These are phyloP conservation scores for Vicia faba DNA, from an alignment of 306 rosid species.

Conservation along the genomic window DNA sequence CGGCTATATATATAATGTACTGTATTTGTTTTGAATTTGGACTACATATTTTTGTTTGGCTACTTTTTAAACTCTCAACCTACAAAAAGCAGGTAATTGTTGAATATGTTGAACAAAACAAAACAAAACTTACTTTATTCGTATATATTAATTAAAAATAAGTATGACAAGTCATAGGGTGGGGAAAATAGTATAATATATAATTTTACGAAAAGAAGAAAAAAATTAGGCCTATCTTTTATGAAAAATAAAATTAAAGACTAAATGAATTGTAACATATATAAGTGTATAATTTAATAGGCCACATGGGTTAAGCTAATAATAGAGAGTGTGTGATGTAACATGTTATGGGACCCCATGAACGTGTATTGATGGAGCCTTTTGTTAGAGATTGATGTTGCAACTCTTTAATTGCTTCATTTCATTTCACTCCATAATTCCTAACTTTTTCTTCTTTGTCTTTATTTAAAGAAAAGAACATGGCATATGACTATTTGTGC, in stretches of 20 bases:
- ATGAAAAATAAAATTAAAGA: background rate
- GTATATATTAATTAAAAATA: background rate
- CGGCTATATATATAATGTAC: too few species aligned
- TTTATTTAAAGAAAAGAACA: background rate
- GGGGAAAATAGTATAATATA: background rate
- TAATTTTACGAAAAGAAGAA: background rate
- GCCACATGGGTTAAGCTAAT: slow-evolving; percentile 12
- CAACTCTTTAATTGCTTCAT: background rate
- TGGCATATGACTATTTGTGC: slow-evolving; percentile 6
- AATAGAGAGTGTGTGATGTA: background rate
- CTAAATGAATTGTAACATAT: background rate
- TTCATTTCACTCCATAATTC: slow-evolving; percentile 15
- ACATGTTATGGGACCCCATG: background rate
- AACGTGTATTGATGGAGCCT: slow-evolving; percentile 7
- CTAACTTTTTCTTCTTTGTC: background rate
- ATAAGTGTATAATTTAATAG: background rate
- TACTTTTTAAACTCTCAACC: background rate
- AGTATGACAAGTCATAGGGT: background rate
- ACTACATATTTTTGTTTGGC: background rate
- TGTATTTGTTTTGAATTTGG: background rate
- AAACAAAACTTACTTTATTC: background rate
- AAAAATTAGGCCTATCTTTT: too few species aligned
- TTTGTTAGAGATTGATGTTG: slow-evolving; percentile 23
- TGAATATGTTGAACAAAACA: background rate
- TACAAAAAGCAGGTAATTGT: background rate